Evolutionary conservation across 2,329 filamentous ascomycete genomes (phyloP).

Genomic region (Clonostachys sp.): DNA sequence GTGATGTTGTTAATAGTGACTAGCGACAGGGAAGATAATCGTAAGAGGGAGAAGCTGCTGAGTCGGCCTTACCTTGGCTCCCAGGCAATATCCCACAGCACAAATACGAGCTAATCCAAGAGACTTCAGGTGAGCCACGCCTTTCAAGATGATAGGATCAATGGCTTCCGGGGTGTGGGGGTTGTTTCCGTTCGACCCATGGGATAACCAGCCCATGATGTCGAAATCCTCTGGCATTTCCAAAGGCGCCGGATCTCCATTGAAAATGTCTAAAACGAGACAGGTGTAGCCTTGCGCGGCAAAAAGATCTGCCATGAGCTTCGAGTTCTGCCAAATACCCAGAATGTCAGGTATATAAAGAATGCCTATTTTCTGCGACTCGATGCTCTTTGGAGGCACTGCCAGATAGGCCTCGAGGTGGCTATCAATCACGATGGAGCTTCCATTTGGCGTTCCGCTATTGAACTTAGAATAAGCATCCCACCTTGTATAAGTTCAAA

Average conservation of each 20-base stretch:
- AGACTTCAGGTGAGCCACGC: conserved; percentile 50
- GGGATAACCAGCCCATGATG: conserved; percentile 23
- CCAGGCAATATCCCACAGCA: conserved; percentile 61
- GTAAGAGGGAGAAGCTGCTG: no score
- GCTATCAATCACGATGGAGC: conserved; percentile 35
- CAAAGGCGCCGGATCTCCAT: conserved; percentile 22
- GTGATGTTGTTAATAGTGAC: no score
- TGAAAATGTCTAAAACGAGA: conserved; percentile 30
- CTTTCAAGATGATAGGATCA: conserved; percentile 24
- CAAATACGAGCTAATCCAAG: conserved; percentile 47
- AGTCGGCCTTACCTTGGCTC: conserved; percentile 41
- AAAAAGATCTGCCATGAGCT: conserved; percentile 33
- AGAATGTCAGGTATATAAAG: conserved; percentile 31
- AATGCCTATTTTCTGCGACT: conserved; percentile 19
- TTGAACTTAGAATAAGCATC: no score
- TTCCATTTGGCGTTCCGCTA: conserved; percentile 44
- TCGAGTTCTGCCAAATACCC: conserved; percentile 31
- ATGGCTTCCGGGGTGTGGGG: conserved; percentile 27
- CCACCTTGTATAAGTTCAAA: no score
- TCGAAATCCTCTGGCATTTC: conserved; percentile 19
- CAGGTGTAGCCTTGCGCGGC: conserved; percentile 32
- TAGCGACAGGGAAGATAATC: neutral
- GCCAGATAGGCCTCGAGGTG: conserved; percentile 46
- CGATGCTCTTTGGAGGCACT: conserved; percentile 12
- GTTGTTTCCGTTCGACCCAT: conserved; percentile 41